Evolutionary conservation across 164 flowering plant species (phyloP), one percentile per base, ranked within the genome.

Genomic region (Umbellularia californica): DNA sequence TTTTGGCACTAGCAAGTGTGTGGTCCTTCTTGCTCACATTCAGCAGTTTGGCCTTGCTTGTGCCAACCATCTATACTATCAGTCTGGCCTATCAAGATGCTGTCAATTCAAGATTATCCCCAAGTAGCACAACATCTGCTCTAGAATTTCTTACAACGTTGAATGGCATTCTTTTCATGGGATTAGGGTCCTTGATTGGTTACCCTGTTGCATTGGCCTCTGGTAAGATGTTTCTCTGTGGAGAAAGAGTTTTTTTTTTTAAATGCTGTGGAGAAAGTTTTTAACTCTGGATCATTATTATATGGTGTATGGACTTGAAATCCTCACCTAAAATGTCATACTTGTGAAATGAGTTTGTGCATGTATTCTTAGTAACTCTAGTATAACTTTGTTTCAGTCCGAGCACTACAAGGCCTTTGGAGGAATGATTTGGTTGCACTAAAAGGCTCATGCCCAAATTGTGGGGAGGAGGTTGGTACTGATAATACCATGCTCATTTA

Each of bases 401-500:
- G 84, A 80, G 96, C 90, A 52, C 95, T 95, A 72, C 81, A 86
- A 72, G 85, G 99, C 63, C 82, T 93, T 24, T 90, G 97, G 98
- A 89, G 80, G 78, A 92, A 90, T 84, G 94, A 93, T 83, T 84
- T 95, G 84, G 96, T 90, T 72, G 97, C 97, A n/a, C 67, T 95
- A 25, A 95, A 87, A 77, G 97, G 99, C 22, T 77, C 91, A 67
- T 95, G 99, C 82, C 99, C 99, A 28, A 93, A 85, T 82, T 95
- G 98, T 74, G 92, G 92, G n/a, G 99, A 95, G 77, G 96, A 95
- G 97, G 99, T 95, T 69, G 83, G 70, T 25, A 13, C 41, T 41
- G 28, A 19, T 73, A 28, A 69, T 69, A 19, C 9, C 71, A 69
- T 7, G 60, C 20, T 55, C 60, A 69, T 47, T 41, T 69, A 41